Conservation (phyloP, 2,329 filamentous ascomycete species). For the Arthroderma uncinatum region DNA sequence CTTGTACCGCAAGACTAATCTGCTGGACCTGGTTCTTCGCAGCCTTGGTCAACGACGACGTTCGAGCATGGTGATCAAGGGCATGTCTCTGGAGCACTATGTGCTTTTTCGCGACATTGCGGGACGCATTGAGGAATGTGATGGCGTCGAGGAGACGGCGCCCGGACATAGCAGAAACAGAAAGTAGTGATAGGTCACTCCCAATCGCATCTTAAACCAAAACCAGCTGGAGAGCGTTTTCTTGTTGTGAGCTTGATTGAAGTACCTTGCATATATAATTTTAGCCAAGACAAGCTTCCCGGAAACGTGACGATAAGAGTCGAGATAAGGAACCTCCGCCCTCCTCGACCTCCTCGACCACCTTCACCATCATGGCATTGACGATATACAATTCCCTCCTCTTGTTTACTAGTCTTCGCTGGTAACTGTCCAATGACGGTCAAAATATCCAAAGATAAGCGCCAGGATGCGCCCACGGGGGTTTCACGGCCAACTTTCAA, state of each 20-base stretch:
- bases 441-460: neutral
- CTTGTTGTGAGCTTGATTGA: neutral
- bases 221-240: neutral
- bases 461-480: neutral
- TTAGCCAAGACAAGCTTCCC: neutral
- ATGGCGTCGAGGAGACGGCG: constrained; percentile 60
- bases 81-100: constrained; percentile 49
- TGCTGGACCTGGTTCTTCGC: constrained; percentile 52
- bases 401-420: neutral
- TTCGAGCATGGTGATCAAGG: constrained; percentile 51
- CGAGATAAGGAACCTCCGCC: neutral
- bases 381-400: neutral
- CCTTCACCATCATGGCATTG: neutral
- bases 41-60: constrained; percentile 53
- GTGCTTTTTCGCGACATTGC: constrained; percentile 55
- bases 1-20: constrained; percentile 49
- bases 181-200: neutral
- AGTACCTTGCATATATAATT: neutral
- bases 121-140: constrained; percentile 58
- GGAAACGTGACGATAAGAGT: neutral
- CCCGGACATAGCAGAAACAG: constrained; percentile 37
- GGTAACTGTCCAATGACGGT: neutral
- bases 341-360: neutral
- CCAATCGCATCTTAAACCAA: neutral
- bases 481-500: neutral